Base-by-base conservation (phyloP, 495 filamentous ascomycete genomes). In the Penicillium cataractarum region DNA sequence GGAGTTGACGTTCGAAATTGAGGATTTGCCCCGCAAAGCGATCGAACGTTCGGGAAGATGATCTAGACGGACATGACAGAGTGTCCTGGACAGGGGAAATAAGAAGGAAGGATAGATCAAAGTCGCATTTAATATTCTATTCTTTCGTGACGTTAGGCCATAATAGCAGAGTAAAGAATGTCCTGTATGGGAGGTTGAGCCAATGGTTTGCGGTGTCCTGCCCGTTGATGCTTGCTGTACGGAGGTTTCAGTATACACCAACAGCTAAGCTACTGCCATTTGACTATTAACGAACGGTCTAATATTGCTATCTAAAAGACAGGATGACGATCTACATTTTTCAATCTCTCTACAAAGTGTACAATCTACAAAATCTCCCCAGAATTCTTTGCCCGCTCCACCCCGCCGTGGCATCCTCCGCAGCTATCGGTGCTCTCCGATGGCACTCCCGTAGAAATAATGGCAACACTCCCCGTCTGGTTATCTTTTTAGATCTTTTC, bases 401-500 rank as follows among this genome's bases (percentile, higher is more conserved):
- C 51, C 51, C 51, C 51, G 51, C 51, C 51, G 51, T 76, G 77
- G 75, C 70, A 70, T 71, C 68, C 77, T 76, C 76, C 77, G 76
- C 65, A 70, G 64, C 59, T 68, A 65, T 80, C 77, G 77, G 77
- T 74, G 67, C 60, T 57, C 76, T 80, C 77, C 77, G 77, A 80
- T 70, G 66, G 61, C 33, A 56, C 56, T 57, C 63, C 65, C 67
- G 60, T 71, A 74, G 65, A 78, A 74, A 52, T 27, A 46, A 73
- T 69, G 42, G 57, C 46, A 10, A 60, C 42, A 22, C 37, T 61
- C 50, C 55, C 55, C 48, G 51, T 17, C 60, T n/a, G 26, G 21
- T 42, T 57, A 48, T 64, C 31, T 57, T 52, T 61, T 17, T 22
- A 22, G 29, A 31, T 24, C 49, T 53, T 32, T 50, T 51, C 27